A percentile compares a stretch with the other conserved stretches of the same genome.
These are phyloP conservation scores for Stachybotrys chlorohalonatus DNA, from an alignment of 2,329 filamentous ascomycete genomes.

Conservation along the genomic window DNA sequence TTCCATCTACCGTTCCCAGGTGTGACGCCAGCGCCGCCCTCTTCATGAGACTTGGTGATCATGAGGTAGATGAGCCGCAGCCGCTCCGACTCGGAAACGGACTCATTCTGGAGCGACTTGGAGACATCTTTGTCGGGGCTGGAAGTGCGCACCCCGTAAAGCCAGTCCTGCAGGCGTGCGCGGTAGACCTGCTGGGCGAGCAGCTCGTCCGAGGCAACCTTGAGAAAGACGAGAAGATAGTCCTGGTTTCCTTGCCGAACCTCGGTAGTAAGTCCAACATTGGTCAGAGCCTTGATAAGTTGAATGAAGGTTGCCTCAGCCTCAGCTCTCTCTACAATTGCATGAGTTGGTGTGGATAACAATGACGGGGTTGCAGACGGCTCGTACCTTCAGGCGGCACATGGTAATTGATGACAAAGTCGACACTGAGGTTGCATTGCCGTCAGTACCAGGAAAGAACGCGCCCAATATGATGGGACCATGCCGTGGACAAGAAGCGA, in stretches of 20 bases:
- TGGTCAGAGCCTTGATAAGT: constrained; percentile 65
- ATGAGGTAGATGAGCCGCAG: constrained; percentile 82
- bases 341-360: constrained; percentile 1
- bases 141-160: constrained; percentile 73
- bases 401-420: constrained; percentile 79
- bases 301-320: constrained; percentile 69
- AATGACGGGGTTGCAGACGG: constrained; percentile 1
- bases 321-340: constrained; percentile 49
- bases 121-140: constrained; percentile 67
- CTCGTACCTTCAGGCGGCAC: constrained; percentile 57
- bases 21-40: constrained; percentile 73
- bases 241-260: constrained; percentile 70
- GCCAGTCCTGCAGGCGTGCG: constrained; percentile 85
- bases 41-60: constrained; percentile 61
- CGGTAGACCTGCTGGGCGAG: constrained; percentile 76
- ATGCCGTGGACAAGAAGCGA: not conserved
- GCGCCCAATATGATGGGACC: no score
- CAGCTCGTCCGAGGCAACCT: constrained; percentile 65
- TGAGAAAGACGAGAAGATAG: constrained; percentile 75
- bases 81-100: constrained; percentile 79
- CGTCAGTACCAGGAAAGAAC: not conserved
- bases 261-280: constrained; percentile 77
- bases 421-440: constrained; percentile 45
- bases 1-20: constrained; percentile 62
- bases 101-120: constrained; percentile 59